Evolutionary conservation across 139 green algal species (phyloP), one percentile per base, ranked within the genome.

Genomic region (Chlamydomonas schloesseri): DNA sequence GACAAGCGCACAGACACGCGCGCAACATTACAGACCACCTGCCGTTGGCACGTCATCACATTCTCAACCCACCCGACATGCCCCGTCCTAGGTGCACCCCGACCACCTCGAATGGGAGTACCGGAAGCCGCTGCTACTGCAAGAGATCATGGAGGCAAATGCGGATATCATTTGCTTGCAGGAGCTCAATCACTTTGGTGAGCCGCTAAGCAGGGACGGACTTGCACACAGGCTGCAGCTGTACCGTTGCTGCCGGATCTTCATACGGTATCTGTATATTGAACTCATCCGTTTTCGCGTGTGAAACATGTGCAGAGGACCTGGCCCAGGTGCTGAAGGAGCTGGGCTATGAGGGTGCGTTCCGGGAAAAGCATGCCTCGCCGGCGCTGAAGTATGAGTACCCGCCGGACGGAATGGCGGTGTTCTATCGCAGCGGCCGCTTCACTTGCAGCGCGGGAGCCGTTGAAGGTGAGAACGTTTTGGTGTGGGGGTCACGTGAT

Each of bases 101-200:
- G 36, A 73, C 31, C 60, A 87, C 65, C 29, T 90, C 34, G 75
- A 88, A 69, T 96, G 94, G 94, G 79, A 91, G 33, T 81, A 83
- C 23, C 70, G 94, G 1, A 36, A 73, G 23, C 89, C 89, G 2
- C 87, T 91, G 24, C 72, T 96, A 21, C 69, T 96, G 24, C 64
- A 87, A 23, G 92, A 95, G 60, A 81, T 95, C 29, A 10, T 78
- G n/a, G 91, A 91, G 34, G 75, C 91, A 3, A 31, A 90, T 29
- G 88, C 91, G 13, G 91, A 95, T 79, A 87, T 95, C 26, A 88
- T 95, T 0, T 95, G 91, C 86, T 47, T 95, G 36, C 93, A 95
- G 69, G 93, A 94, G 73, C 69, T 93, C 2, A 95, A 94, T 76
- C 89, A 91, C 62, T 95, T 88, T 60, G 91, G 91, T 91, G 62